Percentiles rank a stretch among this genome's conserved stretches.
These are phyloP conservation scores for Zoysia matrella DNA, from an alignment of 202 grass and related monocot genomes.

Conservation along the genomic window DNA sequence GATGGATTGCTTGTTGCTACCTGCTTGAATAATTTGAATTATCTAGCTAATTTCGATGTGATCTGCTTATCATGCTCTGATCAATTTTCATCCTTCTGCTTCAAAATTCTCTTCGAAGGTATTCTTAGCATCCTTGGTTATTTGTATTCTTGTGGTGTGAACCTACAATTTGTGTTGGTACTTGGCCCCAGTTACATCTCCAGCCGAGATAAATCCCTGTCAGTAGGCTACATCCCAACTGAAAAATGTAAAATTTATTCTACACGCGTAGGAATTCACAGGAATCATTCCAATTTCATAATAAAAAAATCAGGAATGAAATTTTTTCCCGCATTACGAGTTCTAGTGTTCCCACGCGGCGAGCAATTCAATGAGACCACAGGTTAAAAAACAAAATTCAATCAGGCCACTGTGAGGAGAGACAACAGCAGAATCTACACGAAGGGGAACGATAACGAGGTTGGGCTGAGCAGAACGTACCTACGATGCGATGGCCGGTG, in stretches of 20 bases:
- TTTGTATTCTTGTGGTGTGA: neutral
- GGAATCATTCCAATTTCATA: too few relatives aligned
- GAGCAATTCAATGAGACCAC: too few relatives aligned
- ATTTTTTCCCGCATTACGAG: too few relatives aligned
- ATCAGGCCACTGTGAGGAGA: neutral
- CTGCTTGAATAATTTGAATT: neutral
- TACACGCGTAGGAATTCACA: too few relatives aligned
- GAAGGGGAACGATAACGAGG: neutral
- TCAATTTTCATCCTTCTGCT: neutral
- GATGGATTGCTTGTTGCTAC: neutral
- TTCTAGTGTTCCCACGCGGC: too few relatives aligned
- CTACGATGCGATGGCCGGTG: neutral
- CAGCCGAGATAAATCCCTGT: neutral
- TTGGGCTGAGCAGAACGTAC: neutral
- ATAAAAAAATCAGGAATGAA: too few relatives aligned
- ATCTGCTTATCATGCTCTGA: constrained; percentile 22
- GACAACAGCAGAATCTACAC: neutral
- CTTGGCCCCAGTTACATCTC: neutral
- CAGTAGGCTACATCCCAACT: neutral
- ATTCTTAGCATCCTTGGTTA: neutral
- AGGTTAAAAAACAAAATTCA: neutral
- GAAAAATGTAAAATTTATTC: neutral
- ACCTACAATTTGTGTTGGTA: neutral
- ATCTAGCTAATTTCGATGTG: constrained; percentile 10
- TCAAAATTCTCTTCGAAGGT: neutral